phyloP scores from a whole-genome alignment of 2,329 filamentous ascomycete genomes.

The Botrytis paeoniae region DNA sequence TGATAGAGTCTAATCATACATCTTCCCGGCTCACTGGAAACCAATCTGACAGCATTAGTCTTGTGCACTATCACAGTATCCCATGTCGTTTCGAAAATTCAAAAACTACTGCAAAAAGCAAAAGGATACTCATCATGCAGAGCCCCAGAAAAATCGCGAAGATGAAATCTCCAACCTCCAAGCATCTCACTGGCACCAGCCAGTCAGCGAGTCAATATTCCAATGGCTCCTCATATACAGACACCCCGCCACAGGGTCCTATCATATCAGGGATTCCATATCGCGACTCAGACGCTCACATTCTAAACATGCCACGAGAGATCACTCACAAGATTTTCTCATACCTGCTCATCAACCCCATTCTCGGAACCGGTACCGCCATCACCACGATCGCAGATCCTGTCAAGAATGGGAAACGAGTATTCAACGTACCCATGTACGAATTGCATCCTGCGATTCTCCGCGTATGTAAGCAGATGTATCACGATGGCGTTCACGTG shows the following conservation, averaged over 20 bases:
- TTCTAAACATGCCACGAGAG: not conserved
- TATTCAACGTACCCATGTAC: not conserved
- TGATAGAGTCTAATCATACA: too few species aligned
- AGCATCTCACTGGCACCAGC: too few species aligned
- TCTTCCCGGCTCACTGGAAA: not conserved
- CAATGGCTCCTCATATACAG: fast-evolving
- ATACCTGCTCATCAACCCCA: not conserved
- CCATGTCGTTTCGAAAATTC: not conserved
- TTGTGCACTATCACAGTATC: not conserved
- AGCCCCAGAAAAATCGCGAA: not conserved
- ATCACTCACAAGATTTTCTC: not conserved
- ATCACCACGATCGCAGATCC: not conserved
- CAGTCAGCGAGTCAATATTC: too few species aligned
- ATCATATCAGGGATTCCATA: not conserved
- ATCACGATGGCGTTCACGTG: not conserved
- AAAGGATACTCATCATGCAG: not conserved
- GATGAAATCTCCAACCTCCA: not conserved
- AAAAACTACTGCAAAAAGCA: not conserved
- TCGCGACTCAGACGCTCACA: not conserved
- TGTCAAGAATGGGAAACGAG: not conserved
- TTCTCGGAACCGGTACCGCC: not conserved
- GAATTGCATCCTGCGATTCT: not conserved
- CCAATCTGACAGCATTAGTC: not conserved
- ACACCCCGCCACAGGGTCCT: fast-evolving
- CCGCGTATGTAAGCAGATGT: not conserved